These are phyloP conservation scores for Paraconiothyrium sp. DNA, from an alignment of 2,329 filamentous ascomycete species.

Conservation along the genomic window DNA sequence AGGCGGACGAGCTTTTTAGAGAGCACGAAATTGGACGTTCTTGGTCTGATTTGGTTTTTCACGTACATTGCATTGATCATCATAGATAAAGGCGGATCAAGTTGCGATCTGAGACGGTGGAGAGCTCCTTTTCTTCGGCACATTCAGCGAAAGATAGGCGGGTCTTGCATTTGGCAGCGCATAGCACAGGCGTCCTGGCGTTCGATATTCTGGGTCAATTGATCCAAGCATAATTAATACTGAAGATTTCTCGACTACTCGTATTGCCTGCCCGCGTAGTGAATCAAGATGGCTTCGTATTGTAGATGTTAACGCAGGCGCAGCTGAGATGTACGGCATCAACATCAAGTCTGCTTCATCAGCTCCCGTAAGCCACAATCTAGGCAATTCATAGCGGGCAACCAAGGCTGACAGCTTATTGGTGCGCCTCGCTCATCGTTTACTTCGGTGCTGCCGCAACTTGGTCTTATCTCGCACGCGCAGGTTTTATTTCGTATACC, in stretches of 20 bases:
- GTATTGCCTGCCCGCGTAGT: neutral
- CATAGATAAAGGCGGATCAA: conserved; percentile 4
- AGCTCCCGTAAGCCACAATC: no score
- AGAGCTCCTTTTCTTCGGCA: conserved; percentile 1
- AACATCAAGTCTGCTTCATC: no score
- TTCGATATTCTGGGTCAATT: neutral
- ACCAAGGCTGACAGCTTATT: no score
- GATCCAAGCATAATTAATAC: neutral
- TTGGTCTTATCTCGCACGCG: neutral
- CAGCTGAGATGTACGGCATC: no score
- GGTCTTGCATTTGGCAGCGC: conserved; percentile 19
- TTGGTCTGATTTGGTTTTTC: neutral
- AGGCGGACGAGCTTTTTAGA: conserved; percentile 37
- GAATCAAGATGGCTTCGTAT: no score
- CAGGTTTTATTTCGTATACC: neutral
- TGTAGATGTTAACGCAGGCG: no score
- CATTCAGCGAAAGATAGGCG: neutral
- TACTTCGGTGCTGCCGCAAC: no score
- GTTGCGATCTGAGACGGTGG: neutral
- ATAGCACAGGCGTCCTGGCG: conserved; percentile 27
- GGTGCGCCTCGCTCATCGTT: no score
- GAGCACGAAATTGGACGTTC: neutral
- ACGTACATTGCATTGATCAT: conserved; percentile 6
- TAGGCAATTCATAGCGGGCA: no score
- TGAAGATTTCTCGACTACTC: neutral